phyloP scores from a whole-genome alignment of 345 rosid genomes.

The Lagerstroemia speciosa region DNA sequence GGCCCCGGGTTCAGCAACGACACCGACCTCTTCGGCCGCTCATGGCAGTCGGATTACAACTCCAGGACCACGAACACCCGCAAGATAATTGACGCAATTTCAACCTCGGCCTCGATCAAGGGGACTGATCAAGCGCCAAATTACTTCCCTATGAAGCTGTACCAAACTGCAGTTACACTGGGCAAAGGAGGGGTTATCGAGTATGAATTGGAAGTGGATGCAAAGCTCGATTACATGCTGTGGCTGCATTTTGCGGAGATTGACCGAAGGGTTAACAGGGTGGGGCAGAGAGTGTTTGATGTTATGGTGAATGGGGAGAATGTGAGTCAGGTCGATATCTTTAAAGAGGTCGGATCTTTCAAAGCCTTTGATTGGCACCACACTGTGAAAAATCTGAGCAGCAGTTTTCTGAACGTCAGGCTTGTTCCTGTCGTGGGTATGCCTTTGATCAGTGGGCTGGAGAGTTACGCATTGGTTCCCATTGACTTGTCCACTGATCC shows the following conservation, averaged over 20 bases:
- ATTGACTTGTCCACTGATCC: slow-evolving; percentile 72
- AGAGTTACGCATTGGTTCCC: slow-evolving; percentile 82
- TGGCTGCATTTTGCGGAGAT: slow-evolving; percentile 97
- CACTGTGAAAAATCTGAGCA: slow-evolving; percentile 56
- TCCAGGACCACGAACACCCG: slow-evolving; percentile 24
- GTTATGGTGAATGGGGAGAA: slow-evolving; percentile 53
- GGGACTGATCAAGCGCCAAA: too few relatives aligned
- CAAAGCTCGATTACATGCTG: slow-evolving; percentile 77
- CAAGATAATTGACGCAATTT: slow-evolving; percentile 22
- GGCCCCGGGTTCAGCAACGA: too few relatives aligned
- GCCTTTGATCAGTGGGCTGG: slow-evolving; percentile 75
- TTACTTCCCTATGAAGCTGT: too few relatives aligned
- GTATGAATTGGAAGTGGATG: slow-evolving; percentile 67
- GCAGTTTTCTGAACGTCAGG: slow-evolving; percentile 43
- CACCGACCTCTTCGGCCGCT: slow-evolving; percentile 63
- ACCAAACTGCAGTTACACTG: too few relatives aligned
- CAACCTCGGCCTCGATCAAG: too few relatives aligned
- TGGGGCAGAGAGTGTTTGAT: slow-evolving; percentile 70
- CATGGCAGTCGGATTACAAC: slow-evolving; percentile 73
- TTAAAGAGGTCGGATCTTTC: slow-evolving; percentile 49
- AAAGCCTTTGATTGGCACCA: slow-evolving; percentile 50
- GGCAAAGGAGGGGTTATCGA: slow-evolving; percentile 29
- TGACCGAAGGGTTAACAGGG: slow-evolving; percentile 54
- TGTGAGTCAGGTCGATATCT: slow-evolving; percentile 63
- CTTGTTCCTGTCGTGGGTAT: slow-evolving; percentile 57